Percentiles rank a stretch among this genome's conserved stretches.
These are phyloP conservation scores for Blastocrithidia nonstop DNA, from an alignment of 208 protist species.

Conservation along the genomic window DNA sequence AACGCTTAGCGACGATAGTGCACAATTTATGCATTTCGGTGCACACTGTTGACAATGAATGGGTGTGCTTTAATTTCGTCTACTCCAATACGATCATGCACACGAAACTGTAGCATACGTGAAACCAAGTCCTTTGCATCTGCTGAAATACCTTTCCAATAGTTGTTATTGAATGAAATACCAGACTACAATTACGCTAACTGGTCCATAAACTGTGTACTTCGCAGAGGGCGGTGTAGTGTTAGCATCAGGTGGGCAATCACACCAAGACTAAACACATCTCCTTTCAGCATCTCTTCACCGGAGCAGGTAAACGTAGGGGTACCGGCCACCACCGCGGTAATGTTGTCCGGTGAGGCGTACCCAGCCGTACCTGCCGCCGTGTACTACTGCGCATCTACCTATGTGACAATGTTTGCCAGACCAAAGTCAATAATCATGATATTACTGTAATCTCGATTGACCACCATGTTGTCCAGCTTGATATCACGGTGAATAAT, in stretches of 20 bases:
- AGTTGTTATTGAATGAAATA: slow-evolving; percentile 15
- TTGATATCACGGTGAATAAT: slow-evolving; percentile 81
- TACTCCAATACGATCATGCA: no score
- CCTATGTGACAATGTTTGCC: slow-evolving; percentile 17
- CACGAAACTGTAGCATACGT: no score
- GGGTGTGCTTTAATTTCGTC: no score
- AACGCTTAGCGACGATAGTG: no score
- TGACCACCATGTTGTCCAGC: slow-evolving; percentile 73
- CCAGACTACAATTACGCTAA: slow-evolving; percentile 21
- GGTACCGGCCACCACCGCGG: slow-evolving; percentile 14
- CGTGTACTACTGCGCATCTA: slow-evolving; percentile 9
- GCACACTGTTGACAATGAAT: no score
- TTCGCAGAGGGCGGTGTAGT: slow-evolving; percentile 15
- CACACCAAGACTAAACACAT: slow-evolving; percentile 68
- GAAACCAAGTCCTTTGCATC: slow-evolving; percentile 24
- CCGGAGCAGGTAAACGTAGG: slow-evolving; percentile 16
- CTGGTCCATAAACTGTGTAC: slow-evolving; percentile 14
- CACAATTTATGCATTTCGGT: no score
- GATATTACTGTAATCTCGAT: slow-evolving; percentile 26
- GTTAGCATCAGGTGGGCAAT: slow-evolving; percentile 45
- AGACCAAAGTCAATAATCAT: slow-evolving; percentile 82
- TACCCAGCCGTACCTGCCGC: slow-evolving; percentile 41
- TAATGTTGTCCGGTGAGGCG: slow-evolving; percentile 53
- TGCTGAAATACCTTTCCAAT: slow-evolving; percentile 26
- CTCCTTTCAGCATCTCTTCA: slow-evolving; percentile 31